Conservation (phyloP, 106 monocot genomes). For the Hemerocallis citrina region DNA sequence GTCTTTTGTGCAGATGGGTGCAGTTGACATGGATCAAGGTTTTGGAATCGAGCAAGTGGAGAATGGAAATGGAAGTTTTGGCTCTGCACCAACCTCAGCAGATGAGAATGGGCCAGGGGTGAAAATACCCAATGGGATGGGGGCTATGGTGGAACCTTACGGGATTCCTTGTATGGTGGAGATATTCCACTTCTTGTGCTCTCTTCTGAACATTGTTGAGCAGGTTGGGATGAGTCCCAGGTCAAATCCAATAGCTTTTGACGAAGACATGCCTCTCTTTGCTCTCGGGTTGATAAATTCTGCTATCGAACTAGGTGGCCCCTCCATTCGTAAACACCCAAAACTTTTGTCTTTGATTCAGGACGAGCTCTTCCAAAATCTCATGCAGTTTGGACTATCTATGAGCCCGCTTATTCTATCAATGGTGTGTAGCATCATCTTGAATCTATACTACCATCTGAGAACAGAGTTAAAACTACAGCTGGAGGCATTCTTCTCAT, state of each 20-base stretch:
- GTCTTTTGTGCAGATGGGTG: conserved; percentile 38
- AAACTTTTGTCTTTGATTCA: conserved; percentile 55
- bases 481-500: conserved; percentile 76
- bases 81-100: not conserved
- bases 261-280: conserved; percentile 81
- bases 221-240: conserved; percentile 50
- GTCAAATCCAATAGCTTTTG: conserved; percentile 58
- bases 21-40: conserved; percentile 33
- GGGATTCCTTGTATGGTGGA: conserved; percentile 82
- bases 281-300: conserved; percentile 69
- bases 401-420: conserved; percentile 76
- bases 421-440: conserved; percentile 67
- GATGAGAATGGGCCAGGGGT: conserved; percentile 17
- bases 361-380: conserved; percentile 75
- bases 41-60: conserved; percentile 44
- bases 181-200: conserved; percentile 78
- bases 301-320: conserved; percentile 57
- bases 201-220: conserved; percentile 62
- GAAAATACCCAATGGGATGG: conserved; percentile 13
- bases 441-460: conserved; percentile 63
- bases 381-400: conserved; percentile 91
- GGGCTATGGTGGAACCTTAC: conserved; percentile 40
- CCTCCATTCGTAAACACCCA: conserved; percentile 48
- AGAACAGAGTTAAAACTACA: conserved; percentile 63
- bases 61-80: conserved; percentile 46